Percentiles rank a stretch among this genome's conserved stretches.
phyloP scores from a whole-genome alignment of 2,329 filamentous ascomycete species.

The Fusarium sarcochroum region DNA sequence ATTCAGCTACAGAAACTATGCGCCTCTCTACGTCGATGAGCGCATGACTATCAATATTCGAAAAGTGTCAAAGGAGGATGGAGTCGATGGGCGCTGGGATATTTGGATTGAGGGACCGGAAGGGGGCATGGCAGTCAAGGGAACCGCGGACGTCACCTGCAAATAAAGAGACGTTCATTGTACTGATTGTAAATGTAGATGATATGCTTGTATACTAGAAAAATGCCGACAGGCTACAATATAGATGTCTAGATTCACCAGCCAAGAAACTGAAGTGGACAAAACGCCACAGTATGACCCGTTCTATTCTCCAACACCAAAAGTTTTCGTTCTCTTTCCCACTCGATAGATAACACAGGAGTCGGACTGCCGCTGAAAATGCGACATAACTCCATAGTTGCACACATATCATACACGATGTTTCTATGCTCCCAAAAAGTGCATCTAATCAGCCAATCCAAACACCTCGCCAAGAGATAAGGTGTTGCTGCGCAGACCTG shows the following conservation, averaged over 20 bases:
- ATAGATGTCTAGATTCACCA: constrained; percentile 26
- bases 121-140: constrained; percentile 76
- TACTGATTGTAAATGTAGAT: neutral
- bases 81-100: constrained; percentile 53
- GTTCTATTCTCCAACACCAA: constrained; percentile 19
- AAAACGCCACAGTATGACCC: constrained; percentile 13
- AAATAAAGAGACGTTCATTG: neutral
- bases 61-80: constrained; percentile 54
- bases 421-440: neutral
- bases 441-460: constrained; percentile 75
- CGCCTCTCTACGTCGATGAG: constrained; percentile 83
- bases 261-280: constrained; percentile 5
- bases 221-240: constrained; percentile 29
- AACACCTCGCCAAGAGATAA: constrained; percentile 89
- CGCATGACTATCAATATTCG: constrained; percentile 78
- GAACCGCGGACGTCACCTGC: constrained; percentile 54
- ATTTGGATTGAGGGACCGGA: constrained; percentile 61
- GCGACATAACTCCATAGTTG: neutral
- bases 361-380: neutral
- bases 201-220: constrained; percentile 24
- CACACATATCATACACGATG: constrained; percentile 34
- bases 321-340: constrained; percentile 7
- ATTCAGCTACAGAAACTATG: constrained; percentile 85
- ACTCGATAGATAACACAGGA: constrained; percentile 8
- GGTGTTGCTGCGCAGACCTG: constrained; percentile 82